These are phyloP conservation scores for Neofusicoccum kwambonambiense DNA, from an alignment of 2,329 filamentous ascomycete genomes.

Conservation along the genomic window DNA sequence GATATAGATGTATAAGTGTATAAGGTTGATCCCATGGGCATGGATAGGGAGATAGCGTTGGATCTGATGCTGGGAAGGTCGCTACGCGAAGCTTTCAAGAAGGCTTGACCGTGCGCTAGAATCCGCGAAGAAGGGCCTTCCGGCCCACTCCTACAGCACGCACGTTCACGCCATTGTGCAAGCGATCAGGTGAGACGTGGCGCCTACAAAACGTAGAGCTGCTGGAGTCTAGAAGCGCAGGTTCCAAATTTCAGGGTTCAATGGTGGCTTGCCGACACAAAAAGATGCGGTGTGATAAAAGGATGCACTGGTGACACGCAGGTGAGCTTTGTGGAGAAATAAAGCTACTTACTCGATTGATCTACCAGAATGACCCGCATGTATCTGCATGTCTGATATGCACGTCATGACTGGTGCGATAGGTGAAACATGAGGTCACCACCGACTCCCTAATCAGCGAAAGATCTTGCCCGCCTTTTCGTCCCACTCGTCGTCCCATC, in stretches of 20 bases:
- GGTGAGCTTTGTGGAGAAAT: neutral
- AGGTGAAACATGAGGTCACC: neutral
- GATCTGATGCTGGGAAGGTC: neutral
- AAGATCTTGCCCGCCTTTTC: conserved; percentile 73
- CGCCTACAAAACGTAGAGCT: neutral
- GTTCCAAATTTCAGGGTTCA: neutral
- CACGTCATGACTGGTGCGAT: neutral
- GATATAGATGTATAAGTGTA: neutral
- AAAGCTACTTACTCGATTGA: neutral
- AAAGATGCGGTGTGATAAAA: neutral
- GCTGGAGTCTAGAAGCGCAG: neutral
- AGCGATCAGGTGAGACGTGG: neutral
- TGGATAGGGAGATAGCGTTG: neutral
- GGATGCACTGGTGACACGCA: neutral
- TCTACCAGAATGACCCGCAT: neutral
- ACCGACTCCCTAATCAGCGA: neutral
- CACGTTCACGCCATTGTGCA: neutral
- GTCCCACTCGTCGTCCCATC: conserved; percentile 96
- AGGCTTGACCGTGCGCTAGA: conserved; percentile 10
- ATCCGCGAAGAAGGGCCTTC: neutral
- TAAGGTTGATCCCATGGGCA: neutral
- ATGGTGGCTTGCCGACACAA: no score
- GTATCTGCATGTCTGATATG: neutral
- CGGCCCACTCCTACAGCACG: neutral
- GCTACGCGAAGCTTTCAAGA: neutral